These are phyloP conservation scores for Trichoderma breve DNA, from an alignment of 2,329 filamentous ascomycete genomes.

Conservation along the genomic window DNA sequence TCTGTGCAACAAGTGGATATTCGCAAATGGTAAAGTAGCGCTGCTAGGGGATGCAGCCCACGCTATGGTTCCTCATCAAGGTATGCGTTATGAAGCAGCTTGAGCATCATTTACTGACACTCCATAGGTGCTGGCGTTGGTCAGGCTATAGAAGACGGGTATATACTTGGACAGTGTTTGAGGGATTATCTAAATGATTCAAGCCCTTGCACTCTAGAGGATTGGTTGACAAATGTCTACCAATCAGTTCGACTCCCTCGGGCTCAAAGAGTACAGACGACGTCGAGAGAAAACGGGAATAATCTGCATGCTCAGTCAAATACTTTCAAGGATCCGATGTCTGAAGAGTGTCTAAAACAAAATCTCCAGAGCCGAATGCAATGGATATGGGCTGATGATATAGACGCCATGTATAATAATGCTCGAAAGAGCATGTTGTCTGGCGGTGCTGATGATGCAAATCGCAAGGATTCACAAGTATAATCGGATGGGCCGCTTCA, in stretches of 20 bases:
- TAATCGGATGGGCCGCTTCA: background rate
- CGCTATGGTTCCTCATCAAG: background rate
- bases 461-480: background rate
- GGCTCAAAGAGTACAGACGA: background rate
- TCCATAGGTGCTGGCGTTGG: background rate
- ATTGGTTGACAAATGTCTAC: background rate
- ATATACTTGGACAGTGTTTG: background rate
- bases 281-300: background rate
- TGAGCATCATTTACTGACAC: background rate
- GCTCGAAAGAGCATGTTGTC: background rate
- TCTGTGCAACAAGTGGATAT: background rate
- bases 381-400: background rate
- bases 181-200: background rate
- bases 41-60: background rate
- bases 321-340: background rate
- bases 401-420: background rate
- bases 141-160: background rate
- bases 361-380: background rate
- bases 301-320: background rate
- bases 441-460: background rate
- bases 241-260: background rate
- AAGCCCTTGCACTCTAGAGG: background rate
- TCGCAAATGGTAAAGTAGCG: background rate
- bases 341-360: background rate
- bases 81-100: background rate